These are phyloP conservation scores for Pseudogymnoascus verrucosus DNA, from an alignment of 2,329 filamentous ascomycete genomes.

Conservation along the genomic window DNA sequence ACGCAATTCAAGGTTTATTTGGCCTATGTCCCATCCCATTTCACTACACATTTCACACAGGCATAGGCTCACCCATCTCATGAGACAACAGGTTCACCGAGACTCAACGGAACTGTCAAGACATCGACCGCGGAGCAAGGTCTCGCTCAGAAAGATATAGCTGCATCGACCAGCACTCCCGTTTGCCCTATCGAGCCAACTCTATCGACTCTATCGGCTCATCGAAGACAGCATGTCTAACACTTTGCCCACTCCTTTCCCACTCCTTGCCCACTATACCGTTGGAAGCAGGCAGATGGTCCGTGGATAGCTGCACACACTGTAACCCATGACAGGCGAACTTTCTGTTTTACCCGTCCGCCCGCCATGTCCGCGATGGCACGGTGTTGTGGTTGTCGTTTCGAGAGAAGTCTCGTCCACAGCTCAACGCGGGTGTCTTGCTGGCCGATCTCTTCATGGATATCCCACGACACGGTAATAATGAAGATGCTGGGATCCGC, in stretches of 20 bases:
- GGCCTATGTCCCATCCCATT: not conserved
- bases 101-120: slow-evolving; percentile 1
- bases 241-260: not conserved
- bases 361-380: not conserved
- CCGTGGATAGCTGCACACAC: not conserved
- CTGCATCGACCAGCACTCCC: not conserved
- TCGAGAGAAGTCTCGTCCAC: slow-evolving; percentile 4
- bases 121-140: not conserved
- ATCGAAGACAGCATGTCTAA: slow-evolving; percentile 6
- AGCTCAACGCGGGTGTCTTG: slow-evolving; percentile 1
- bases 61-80: not conserved
- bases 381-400: slow-evolving; percentile 3
- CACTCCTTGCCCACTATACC: not conserved
- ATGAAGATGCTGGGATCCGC: slow-evolving; percentile 1
- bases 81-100: slow-evolving; percentile 1
- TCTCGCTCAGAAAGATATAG: not conserved
- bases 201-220: not conserved
- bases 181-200: slow-evolving; percentile 1
- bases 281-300: slow-evolving; percentile 4
- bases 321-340: not conserved
- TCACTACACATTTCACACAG: not conserved
- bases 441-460: slow-evolving; percentile 1
- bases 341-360: not conserved
- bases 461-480: slow-evolving; percentile 6
- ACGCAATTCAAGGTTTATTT: slow-evolving; percentile 6